Evolutionary conservation across 805 yeast genomes (phyloP).

Genomic region (Kuraishia molischiana): DNA sequence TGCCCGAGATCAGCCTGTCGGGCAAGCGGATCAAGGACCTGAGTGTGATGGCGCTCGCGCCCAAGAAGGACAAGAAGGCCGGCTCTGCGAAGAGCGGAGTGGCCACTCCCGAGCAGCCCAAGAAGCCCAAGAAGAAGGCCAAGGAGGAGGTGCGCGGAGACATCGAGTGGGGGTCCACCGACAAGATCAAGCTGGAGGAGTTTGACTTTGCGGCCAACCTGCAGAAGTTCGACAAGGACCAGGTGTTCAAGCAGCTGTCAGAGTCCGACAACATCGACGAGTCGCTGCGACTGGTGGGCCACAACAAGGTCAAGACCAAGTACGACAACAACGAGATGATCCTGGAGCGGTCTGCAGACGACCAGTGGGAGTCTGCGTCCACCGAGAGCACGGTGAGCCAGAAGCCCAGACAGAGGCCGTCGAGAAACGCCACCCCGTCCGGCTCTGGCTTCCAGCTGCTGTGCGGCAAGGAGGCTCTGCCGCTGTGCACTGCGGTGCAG

Average conservation of each 20-base stretch:
- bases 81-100: conserved; percentile 1
- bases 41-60: conserved; percentile 46
- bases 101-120: conserved; percentile 13
- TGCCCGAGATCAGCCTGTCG: conserved; percentile 7
- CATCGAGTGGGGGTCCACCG: conserved; percentile 41
- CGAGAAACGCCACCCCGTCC: conserved; percentile 9
- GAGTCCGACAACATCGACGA: conserved; percentile 52
- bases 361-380: conserved; percentile 41
- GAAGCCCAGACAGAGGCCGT: conserved; percentile 7
- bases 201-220: conserved; percentile 82
- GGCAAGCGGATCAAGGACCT: conserved; percentile 40
- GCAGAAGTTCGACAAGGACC: conserved; percentile 70
- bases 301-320: conserved; percentile 51
- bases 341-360: conserved; percentile 31
- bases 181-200: conserved; percentile 42
- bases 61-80: conserved; percentile 2
- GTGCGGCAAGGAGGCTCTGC: conserved; percentile 24
- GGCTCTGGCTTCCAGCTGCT: conserved; percentile 6
- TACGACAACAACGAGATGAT: conserved; percentile 71
- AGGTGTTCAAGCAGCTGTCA: conserved; percentile 71
- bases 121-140: conserved; percentile 7
- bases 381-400: conserved; percentile 13
- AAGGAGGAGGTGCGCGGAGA: conserved; percentile 4
- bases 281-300: conserved; percentile 60
- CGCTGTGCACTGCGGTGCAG: conserved; percentile 71